A percentile compares a stretch with the other conserved stretches of the same genome.
These are phyloP conservation scores for Scytalidium lignicola DNA, from an alignment of 2,329 filamentous ascomycete species.

Conservation along the genomic window DNA sequence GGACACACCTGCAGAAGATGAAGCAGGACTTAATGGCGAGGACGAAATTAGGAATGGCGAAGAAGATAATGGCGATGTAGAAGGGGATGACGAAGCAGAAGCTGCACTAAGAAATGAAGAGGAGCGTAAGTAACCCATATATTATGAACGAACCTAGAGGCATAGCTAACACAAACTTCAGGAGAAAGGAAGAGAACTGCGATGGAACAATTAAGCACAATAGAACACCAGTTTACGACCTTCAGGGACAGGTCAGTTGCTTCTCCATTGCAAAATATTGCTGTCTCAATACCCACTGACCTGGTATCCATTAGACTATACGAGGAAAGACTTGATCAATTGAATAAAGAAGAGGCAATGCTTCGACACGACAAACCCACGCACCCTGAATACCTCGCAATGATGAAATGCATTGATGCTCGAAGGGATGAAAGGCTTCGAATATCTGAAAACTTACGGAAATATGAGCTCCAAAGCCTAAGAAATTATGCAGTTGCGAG, in stretches of 20 bases:
- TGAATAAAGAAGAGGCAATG: conserved; percentile 66
- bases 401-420: conserved; percentile 81
- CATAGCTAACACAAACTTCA: conserved; percentile 36
- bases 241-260: conserved; percentile 69
- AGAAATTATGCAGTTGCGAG: conserved; percentile 73
- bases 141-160: background rate
- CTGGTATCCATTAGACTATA: conserved; percentile 58
- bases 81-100: conserved; percentile 56
- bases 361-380: conserved; percentile 56
- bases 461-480: conserved; percentile 69
- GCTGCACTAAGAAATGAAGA: conserved; percentile 57
- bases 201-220: conserved; percentile 69
- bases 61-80: conserved; percentile 48
- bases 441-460: conserved; percentile 66
- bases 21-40: conserved; percentile 19
- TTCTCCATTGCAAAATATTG: background rate
- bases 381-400: conserved; percentile 88
- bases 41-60: conserved; percentile 35
- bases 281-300: background rate
- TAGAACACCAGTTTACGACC: conserved; percentile 84
- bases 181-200: conserved; percentile 75
- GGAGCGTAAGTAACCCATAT: conserved; percentile 46
- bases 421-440: conserved; percentile 75
- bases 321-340: conserved; percentile 77
- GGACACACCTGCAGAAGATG: conserved; percentile 13